A percentile compares a stretch with the other conserved stretches of the same genome.
phyloP scores from a whole-genome alignment of 805 yeast species.

The Candida koratica region DNA sequence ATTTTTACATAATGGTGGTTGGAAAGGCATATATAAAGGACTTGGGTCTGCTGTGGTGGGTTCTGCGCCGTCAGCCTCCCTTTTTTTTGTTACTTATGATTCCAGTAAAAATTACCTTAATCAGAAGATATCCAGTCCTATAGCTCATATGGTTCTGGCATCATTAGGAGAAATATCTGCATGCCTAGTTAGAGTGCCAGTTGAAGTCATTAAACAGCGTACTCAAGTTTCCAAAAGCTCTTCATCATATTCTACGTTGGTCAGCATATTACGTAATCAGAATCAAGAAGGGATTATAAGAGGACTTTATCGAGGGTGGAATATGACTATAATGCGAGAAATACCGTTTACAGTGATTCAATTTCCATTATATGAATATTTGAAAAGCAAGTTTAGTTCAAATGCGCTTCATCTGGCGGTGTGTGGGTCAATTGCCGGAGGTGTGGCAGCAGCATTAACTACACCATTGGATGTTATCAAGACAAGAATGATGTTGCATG shows the following conservation, averaged over 20 bases:
- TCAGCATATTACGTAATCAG: slow-evolving; percentile 54
- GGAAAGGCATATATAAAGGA: slow-evolving; percentile 86
- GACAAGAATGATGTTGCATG: slow-evolving; percentile 79
- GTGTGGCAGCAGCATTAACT: slow-evolving; percentile 74
- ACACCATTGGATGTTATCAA: slow-evolving; percentile 79
- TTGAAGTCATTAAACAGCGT: slow-evolving; percentile 92
- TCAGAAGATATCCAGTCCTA: slow-evolving; percentile 22
- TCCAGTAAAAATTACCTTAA: slow-evolving; percentile 45
- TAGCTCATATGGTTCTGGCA: slow-evolving; percentile 82
- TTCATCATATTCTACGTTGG: slow-evolving; percentile 70
- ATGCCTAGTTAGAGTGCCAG: slow-evolving; percentile 91
- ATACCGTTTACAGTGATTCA: slow-evolving; percentile 96
- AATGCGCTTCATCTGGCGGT: slow-evolving; percentile 43
- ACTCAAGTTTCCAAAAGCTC: slow-evolving; percentile 55
- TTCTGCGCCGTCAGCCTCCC: slow-evolving; percentile 71
- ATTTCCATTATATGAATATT: slow-evolving; percentile 85
- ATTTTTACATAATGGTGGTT: slow-evolving; percentile 88
- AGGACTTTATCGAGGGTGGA: slow-evolving; percentile 92
- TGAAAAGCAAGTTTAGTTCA: slow-evolving; percentile 54
- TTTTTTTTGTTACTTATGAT: slow-evolving; percentile 72
- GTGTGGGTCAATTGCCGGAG: slow-evolving; percentile 82
- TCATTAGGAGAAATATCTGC: slow-evolving; percentile 91
- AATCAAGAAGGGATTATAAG: slow-evolving; percentile 73
- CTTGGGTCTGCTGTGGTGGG: slow-evolving; percentile 92
- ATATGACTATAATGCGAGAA: slow-evolving; percentile 87